A percentile compares a stretch with the other conserved stretches of the same genome.
Evolutionary conservation across 768 basidiomycete species (phyloP).

Genomic region (Psilocybe tampanensis): DNA sequence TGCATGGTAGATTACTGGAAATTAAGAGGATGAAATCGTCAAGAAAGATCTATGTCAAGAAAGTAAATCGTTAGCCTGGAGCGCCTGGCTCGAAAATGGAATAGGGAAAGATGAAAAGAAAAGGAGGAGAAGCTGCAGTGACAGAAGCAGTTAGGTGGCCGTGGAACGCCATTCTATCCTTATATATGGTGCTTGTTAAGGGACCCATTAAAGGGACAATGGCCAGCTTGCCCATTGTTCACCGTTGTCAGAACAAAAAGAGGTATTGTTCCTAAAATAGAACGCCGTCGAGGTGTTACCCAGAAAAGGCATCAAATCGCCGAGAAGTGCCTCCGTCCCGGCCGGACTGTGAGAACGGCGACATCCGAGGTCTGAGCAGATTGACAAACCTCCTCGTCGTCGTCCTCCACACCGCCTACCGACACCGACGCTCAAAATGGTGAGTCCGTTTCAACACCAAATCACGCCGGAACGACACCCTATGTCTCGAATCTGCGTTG

Average conservation of each 20-base stretch:
- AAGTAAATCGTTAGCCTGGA: constrained; percentile 23
- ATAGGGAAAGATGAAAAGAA: not conserved
- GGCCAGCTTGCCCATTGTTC: constrained; percentile 2
- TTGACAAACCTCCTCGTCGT: constrained; percentile 29
- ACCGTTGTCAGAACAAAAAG: constrained; percentile 9
- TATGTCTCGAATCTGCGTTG: constrained; percentile 21
- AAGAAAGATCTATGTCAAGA: constrained; percentile 15
- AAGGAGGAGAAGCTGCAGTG: not conserved
- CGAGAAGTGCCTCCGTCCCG: constrained; percentile 5
- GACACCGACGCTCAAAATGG: constrained; percentile 43
- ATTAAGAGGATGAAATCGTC: constrained; percentile 5
- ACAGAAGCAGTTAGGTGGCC: too few relatives aligned
- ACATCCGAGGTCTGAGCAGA: constrained; percentile 28
- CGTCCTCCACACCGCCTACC: constrained; percentile 39
- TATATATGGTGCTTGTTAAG: not conserved
- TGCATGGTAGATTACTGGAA: constrained; percentile 1
- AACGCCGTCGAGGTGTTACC: not conserved
- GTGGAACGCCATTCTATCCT: not conserved
- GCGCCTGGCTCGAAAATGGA: constrained; percentile 37
- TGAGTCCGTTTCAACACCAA: constrained; percentile 29
- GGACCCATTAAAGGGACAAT: not conserved
- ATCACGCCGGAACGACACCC: not conserved
- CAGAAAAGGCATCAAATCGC: not conserved
- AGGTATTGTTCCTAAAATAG: constrained; percentile 8
- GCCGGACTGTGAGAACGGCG: constrained; percentile 29